Conservation (phyloP, 805 yeast genomes). For the Candida arabinofermentans region DNA sequence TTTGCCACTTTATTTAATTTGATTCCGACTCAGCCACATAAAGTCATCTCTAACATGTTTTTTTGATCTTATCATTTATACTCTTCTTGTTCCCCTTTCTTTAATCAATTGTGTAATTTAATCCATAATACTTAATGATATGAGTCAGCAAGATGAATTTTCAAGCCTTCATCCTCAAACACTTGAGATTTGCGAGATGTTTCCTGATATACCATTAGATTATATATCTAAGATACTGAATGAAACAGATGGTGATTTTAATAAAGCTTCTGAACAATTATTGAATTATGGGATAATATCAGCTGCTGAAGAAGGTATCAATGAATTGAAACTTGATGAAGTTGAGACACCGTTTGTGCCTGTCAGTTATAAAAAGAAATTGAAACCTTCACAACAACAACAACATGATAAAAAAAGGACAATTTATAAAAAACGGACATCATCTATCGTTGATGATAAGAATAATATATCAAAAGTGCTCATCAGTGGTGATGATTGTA, state of each 20-base stretch:
- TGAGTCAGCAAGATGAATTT: not conserved
- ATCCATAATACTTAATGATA: not conserved
- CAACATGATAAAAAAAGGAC: not conserved
- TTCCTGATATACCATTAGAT: constrained; percentile 37
- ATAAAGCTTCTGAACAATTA: constrained; percentile 28
- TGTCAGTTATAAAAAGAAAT: not conserved
- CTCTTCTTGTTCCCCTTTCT: too few species aligned
- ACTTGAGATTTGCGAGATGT: constrained; percentile 34
- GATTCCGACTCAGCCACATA: too few species aligned
- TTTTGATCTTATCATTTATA: too few species aligned
- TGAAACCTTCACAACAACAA: not conserved
- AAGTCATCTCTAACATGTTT: too few species aligned
- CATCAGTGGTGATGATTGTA: not conserved
- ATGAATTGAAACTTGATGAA: constrained; percentile 7
- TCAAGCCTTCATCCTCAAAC: constrained; percentile 9
- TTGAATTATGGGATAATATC: constrained; percentile 20
- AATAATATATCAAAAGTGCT: too few species aligned
- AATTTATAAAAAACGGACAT: constrained; percentile 9
- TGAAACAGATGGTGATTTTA: constrained; percentile 30
- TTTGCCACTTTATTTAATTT: too few species aligned
- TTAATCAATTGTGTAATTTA: too few species aligned
- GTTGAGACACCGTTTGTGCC: not conserved
- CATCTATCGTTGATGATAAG: too few species aligned
- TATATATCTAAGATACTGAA: constrained; percentile 29
- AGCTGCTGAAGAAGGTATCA: not conserved